A percentile compares a stretch with the other conserved stretches of the same genome.
phyloP scores from a whole-genome alignment of 2,329 filamentous ascomycete genomes.

The Aaosphaeria arxii region DNA sequence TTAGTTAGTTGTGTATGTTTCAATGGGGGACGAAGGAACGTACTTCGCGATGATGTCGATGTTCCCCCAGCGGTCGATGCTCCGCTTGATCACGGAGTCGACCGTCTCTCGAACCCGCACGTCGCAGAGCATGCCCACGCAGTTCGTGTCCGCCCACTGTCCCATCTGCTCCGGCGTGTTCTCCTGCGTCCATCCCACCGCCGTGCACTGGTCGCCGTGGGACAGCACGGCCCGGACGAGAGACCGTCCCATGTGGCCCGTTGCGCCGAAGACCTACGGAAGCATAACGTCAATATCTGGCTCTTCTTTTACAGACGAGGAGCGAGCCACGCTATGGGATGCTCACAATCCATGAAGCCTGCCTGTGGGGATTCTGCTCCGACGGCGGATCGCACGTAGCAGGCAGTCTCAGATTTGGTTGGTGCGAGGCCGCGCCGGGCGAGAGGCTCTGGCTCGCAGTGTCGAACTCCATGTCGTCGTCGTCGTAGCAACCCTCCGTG shows the following conservation, averaged over 20 bases:
- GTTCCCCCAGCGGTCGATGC: slow-evolving; percentile 71
- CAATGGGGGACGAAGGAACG: slow-evolving; percentile 5
- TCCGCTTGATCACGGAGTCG: slow-evolving; percentile 64
- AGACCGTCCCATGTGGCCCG: slow-evolving; percentile 93
- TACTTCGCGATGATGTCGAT: slow-evolving; percentile 85
- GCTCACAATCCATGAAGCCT: slow-evolving; percentile 84
- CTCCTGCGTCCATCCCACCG: slow-evolving; percentile 80
- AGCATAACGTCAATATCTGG: slow-evolving; percentile 4
- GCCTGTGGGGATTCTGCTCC: slow-evolving; percentile 65
- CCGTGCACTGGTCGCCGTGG: slow-evolving; percentile 79
- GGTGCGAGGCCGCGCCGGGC: slow-evolving; percentile 29
- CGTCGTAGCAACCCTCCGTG: not conserved
- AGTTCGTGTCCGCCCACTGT: slow-evolving; percentile 63
- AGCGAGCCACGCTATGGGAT: no score
- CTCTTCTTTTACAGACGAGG: no score
- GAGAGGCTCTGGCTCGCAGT: slow-evolving; percentile 35
- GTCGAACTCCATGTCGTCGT: slow-evolving; percentile 33
- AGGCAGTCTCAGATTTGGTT: slow-evolving; percentile 61
- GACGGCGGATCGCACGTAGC: slow-evolving; percentile 82
- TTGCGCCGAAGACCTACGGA: slow-evolving; percentile 81
- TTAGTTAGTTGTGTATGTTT: not conserved
- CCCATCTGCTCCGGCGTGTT: slow-evolving; percentile 71
- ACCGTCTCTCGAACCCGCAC: slow-evolving; percentile 81
- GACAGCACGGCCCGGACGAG: slow-evolving; percentile 78
- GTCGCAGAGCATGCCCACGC: slow-evolving; percentile 82